Percentiles rank a stretch among this genome's conserved stretches.
Evolutionary conservation across 495 filamentous ascomycete genomes (phyloP).

Genomic region (Penicillium cinerascens): DNA sequence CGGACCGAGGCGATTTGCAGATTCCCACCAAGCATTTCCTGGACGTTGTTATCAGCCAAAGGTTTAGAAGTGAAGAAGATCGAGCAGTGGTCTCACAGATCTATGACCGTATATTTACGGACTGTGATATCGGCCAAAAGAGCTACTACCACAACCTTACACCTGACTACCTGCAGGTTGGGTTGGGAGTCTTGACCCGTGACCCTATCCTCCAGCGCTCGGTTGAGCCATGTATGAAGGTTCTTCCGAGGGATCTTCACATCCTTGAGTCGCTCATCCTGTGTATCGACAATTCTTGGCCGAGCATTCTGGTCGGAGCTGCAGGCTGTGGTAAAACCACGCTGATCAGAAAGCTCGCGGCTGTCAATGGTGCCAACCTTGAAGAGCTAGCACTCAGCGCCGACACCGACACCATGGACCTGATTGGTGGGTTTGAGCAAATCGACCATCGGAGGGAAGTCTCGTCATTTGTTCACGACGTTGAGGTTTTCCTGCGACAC

Average conservation of each 20-base stretch:
- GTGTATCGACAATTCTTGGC: slow-evolving; percentile 80
- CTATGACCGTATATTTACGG: slow-evolving; percentile 54
- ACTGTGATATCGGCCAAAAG: slow-evolving; percentile 30
- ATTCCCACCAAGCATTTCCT: slow-evolving; percentile 67
- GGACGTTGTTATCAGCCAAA: slow-evolving; percentile 78
- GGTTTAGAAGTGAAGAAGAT: slow-evolving; percentile 74
- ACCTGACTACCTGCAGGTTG: slow-evolving; percentile 70
- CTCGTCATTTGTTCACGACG: slow-evolving; percentile 49
- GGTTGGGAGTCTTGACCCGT: slow-evolving; percentile 65
- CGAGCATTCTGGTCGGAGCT: slow-evolving; percentile 81
- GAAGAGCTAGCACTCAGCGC: slow-evolving; percentile 81
- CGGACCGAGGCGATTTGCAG: slow-evolving; percentile 46
- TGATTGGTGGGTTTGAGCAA: slow-evolving; percentile 96
- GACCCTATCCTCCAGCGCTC: slow-evolving; percentile 54
- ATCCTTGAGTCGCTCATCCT: slow-evolving; percentile 83
- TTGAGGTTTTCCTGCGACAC: slow-evolving; percentile 52
- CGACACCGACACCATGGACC: slow-evolving; percentile 93
- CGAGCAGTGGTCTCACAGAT: slow-evolving; percentile 57
- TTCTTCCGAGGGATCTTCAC: slow-evolving; percentile 55
- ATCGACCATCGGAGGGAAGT: slow-evolving; percentile 71
- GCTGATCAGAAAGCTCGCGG: slow-evolving; percentile 74
- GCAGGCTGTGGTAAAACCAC: slow-evolving; percentile 85
- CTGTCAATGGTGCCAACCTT: slow-evolving; percentile 65
- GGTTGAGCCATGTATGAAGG: slow-evolving; percentile 51
- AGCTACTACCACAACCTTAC: slow-evolving; percentile 64